A percentile compares a stretch with the other conserved stretches of the same genome.
phyloP scores from a whole-genome alignment of 306 rosid species.

The Cucumis cinereus region DNA sequence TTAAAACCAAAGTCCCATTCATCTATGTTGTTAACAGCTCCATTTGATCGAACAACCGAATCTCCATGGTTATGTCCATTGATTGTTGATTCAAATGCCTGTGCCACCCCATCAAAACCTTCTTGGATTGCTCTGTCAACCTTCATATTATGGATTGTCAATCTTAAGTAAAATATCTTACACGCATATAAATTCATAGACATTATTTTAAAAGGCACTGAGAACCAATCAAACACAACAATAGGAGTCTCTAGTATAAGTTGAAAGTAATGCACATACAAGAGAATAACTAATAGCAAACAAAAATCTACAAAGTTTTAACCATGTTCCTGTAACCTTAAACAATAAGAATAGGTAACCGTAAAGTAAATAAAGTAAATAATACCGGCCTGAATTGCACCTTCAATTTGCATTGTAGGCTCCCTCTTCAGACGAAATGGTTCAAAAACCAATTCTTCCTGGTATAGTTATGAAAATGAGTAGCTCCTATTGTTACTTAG shows the following conservation, averaged over 20 bases:
- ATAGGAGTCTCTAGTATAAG: not conserved
- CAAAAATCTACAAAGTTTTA: not conserved
- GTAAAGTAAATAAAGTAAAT: slow-evolving; percentile 12
- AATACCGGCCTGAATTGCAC: slow-evolving; percentile 28
- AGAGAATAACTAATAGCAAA: not conserved
- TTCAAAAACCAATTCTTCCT: slow-evolving; percentile 21
- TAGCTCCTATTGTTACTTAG: not conserved
- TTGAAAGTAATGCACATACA: not conserved
- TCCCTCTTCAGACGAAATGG: slow-evolving; percentile 13
- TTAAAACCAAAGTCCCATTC: slow-evolving; percentile 40
- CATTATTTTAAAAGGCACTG: not conserved
- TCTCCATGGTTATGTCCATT: slow-evolving; percentile 19
- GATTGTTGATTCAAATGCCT: slow-evolving; percentile 17
- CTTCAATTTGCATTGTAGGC: not conserved
- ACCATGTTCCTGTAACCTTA: not conserved
- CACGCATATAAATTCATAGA: not conserved
- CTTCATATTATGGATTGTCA: slow-evolving; percentile 25
- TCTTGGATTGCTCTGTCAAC: slow-evolving; percentile 25
- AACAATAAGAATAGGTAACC: slow-evolving; percentile 7
- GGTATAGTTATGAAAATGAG: slow-evolving; percentile 5
- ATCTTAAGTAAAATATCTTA: slow-evolving; percentile 8
- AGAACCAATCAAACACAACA: not conserved
- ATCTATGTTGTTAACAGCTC: slow-evolving; percentile 22
- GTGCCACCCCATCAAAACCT: slow-evolving; percentile 9
- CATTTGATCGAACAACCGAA: slow-evolving; percentile 23